Percentiles rank a stretch among this genome's conserved stretches.
These are phyloP conservation scores for Russula abietina DNA, from an alignment of 768 basidiomycete genomes.

Conservation along the genomic window DNA sequence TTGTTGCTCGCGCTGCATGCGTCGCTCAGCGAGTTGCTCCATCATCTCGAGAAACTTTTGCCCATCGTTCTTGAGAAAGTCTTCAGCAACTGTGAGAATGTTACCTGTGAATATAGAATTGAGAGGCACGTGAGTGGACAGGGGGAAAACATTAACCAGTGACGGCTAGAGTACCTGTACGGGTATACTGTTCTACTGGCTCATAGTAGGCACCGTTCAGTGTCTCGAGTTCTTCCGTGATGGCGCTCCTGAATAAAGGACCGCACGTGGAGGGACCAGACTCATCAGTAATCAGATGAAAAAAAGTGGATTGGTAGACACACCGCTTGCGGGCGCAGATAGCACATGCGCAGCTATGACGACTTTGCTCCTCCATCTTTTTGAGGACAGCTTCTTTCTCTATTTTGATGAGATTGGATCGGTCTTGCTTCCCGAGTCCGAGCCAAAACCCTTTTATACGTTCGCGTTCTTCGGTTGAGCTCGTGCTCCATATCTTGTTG, in stretches of 20 bases:
- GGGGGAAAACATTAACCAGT: conserved; percentile 41
- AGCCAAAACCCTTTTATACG: conserved; percentile 99
- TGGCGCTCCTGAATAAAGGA: conserved; percentile 65
- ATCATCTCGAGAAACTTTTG: conserved; percentile 99
- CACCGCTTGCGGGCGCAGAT: conserved; percentile 96
- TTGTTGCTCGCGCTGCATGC: conserved; percentile 86
- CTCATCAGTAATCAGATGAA: conserved; percentile 27
- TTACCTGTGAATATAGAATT: conserved; percentile 63
- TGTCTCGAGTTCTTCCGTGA: conserved; percentile 99
- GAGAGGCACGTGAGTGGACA: conserved; percentile 23
- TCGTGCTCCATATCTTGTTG: conserved; percentile 95
- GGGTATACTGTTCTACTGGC: conserved; percentile 99
- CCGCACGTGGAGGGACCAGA: background rate
- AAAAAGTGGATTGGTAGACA: conserved; percentile 36
- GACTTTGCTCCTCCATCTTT: conserved; percentile 99
- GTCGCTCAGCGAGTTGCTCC: conserved; percentile 94
- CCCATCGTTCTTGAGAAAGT: conserved; percentile 96
- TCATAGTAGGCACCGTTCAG: conserved; percentile 99
- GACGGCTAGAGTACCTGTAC: conserved; percentile 80
- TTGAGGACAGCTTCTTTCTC: conserved; percentile 96
- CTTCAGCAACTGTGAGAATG: conserved; percentile 97
- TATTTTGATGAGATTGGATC: conserved; percentile 87
- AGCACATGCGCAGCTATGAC: conserved; percentile 91
- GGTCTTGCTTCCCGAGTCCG: conserved; percentile 83
- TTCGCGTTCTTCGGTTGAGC: conserved; percentile 87